Conservation (phyloP, 352 stramenopile species). For the Phytophthora sp. region DNA sequence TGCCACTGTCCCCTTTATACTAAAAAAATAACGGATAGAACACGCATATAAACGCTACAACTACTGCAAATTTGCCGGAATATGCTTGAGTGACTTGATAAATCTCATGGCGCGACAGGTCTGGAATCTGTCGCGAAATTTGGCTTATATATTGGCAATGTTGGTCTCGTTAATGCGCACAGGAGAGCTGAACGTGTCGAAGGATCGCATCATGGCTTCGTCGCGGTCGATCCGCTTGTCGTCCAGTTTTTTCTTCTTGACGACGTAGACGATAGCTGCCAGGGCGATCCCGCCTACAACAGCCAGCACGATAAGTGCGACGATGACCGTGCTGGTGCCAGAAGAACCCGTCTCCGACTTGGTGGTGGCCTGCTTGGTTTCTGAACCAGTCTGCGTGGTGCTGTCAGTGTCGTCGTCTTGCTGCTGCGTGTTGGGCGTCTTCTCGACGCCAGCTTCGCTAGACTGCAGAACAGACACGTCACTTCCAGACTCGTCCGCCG, state of each 20-base stretch:
- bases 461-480: conserved; percentile 42
- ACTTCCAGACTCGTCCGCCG: conserved; percentile 18
- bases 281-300: conserved; percentile 29
- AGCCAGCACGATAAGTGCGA: conserved; percentile 28
- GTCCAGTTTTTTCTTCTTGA: conserved; percentile 38
- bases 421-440: conserved; percentile 22
- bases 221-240: conserved; percentile 25
- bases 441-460: conserved; percentile 29
- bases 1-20: conserved; percentile 19
- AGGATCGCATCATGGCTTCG: conserved; percentile 30
- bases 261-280: conserved; percentile 22
- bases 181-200: conserved; percentile 41
- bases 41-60: conserved; percentile 13
- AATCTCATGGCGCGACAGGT: background rate
- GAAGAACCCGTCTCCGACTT: conserved; percentile 6
- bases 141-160: conserved; percentile 47
- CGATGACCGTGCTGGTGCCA: conserved; percentile 31
- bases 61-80: background rate
- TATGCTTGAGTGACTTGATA: background rate
- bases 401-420: conserved; percentile 13
- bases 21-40: conserved; percentile 20
- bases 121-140: conserved; percentile 2
- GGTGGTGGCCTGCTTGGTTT: conserved; percentile 30
- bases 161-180: conserved; percentile 26
- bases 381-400: background rate